Evolutionary conservation across 148 eudicot genomes (phyloP), one percentile per base, ranked within the genome.

Genomic region (Camellia sinensis): DNA sequence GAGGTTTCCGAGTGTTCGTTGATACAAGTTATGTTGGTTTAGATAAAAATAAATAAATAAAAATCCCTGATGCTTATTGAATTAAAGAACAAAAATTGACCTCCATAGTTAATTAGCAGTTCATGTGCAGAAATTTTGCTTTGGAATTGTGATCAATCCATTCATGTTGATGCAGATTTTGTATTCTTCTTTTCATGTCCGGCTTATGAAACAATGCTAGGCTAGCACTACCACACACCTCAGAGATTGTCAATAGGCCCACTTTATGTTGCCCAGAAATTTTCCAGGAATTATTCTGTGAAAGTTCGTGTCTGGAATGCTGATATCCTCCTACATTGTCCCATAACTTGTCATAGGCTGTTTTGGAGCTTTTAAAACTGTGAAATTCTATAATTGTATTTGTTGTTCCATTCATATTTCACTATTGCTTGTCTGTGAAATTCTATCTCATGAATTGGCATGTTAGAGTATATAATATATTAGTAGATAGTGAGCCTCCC

Each of bases 351-450:
- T 48, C 7, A 48, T 5, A 48, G 52, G 52, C 52, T 48, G 52
- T 48, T 48, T 48, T 48, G 52, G 1, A 4, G 52, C 52, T 48
- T 76, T 9, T 19, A 54, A 48, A 7, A 12, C 53, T 71, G 15
- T 45, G 3, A 71, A 71, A 29, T 46, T 62, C 56, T 76, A 54
- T 22, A 44, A 76, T 60, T 21, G 41, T 48, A 48, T 22, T 1
- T 12, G n/a, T 68, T 50, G 61, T 78, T 46, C 29, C 71, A 50
- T 65, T 15, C 59, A 13, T 18, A 22, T 52, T n/a, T 48, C 71
- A 17, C 50, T 60, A n/a, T 79, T 59, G 21, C 61, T n/a, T 80
- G 67, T 61, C 50, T 37, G 69, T 60, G 53, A 40, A 19, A 43
- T 71, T 7, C 44, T 61, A 17, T 2, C 60, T 79, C 69, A 79